phyloP scores from a whole-genome alignment of 75 land plant genomes.

The Chamaecyparis obtusa region DNA sequence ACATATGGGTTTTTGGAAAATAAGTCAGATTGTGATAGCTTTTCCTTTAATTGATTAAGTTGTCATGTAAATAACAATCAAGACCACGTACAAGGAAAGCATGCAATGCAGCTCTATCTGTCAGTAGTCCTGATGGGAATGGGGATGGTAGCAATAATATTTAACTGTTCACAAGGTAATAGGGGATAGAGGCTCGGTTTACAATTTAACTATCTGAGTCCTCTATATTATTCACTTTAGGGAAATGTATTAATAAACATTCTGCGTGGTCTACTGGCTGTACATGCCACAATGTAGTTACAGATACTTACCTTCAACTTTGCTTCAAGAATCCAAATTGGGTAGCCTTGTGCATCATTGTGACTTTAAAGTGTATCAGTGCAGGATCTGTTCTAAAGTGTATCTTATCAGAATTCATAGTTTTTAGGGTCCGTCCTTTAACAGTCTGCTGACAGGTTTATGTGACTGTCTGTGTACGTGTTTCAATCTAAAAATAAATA shows the following conservation, averaged over 20 bases:
- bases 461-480: not conserved
- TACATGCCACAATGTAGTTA: not conserved
- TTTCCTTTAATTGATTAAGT: not conserved
- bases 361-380: too few species aligned
- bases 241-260: conserved; percentile 7
- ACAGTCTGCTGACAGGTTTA: not conserved
- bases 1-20: conserved; percentile 7
- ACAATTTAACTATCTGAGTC: not conserved
- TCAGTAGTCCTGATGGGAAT: not conserved
- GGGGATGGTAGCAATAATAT: not conserved
- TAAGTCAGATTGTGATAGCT: not conserved
- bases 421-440: not conserved
- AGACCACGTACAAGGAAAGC: not conserved
- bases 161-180: not conserved
- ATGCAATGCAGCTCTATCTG: too few species aligned
- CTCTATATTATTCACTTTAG: not conserved
- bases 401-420: conserved; percentile 4
- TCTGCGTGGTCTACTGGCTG: not conserved
- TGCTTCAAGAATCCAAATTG: too few species aligned
- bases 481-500: not conserved
- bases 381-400: conserved; percentile 6
- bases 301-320: not conserved
- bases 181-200: not conserved
- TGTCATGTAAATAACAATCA: conserved; percentile 1
- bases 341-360: too few species aligned